phyloP scores from a whole-genome alignment of 768 basidiomycete genomes.

The Agaricus sinodeliciosus region DNA sequence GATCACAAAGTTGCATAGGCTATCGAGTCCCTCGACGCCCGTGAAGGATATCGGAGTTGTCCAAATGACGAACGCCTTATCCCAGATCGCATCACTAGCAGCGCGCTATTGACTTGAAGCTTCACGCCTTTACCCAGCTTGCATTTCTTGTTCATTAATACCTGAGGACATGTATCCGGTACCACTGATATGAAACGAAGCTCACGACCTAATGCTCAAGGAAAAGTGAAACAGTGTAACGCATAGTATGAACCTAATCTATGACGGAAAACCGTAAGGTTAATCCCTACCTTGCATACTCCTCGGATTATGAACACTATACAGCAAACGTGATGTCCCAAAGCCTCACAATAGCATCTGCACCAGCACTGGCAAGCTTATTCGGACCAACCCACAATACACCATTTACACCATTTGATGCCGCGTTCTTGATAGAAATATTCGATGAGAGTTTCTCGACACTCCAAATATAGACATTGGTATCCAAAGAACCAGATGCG shows the following conservation, averaged over 20 bases:
- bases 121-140: too few relatives aligned
- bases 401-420: conserved; percentile 75
- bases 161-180: too few relatives aligned
- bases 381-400: conserved; percentile 70
- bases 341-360: conserved; percentile 72
- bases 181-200: too few relatives aligned
- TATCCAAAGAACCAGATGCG: conserved; percentile 90
- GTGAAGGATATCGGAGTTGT: too few relatives aligned
- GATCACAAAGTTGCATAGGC: too few relatives aligned
- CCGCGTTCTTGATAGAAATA: conserved; percentile 80
- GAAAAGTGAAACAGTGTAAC: too few relatives aligned
- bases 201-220: too few relatives aligned
- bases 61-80: too few relatives aligned
- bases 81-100: too few relatives aligned
- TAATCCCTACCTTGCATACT: neutral
- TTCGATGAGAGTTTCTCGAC: conserved; percentile 64
- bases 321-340: conserved; percentile 58
- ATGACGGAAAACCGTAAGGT: neutral
- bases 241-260: neutral
- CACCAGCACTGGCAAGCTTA: conserved; percentile 65
- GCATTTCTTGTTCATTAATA: too few relatives aligned
- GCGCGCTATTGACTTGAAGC: too few relatives aligned
- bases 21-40: too few relatives aligned
- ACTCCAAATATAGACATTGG: conserved; percentile 85
- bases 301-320: conserved; percentile 6